Evolutionary conservation across 495 filamentous ascomycete genomes (phyloP).

Genomic region (Zalerion maritima): DNA sequence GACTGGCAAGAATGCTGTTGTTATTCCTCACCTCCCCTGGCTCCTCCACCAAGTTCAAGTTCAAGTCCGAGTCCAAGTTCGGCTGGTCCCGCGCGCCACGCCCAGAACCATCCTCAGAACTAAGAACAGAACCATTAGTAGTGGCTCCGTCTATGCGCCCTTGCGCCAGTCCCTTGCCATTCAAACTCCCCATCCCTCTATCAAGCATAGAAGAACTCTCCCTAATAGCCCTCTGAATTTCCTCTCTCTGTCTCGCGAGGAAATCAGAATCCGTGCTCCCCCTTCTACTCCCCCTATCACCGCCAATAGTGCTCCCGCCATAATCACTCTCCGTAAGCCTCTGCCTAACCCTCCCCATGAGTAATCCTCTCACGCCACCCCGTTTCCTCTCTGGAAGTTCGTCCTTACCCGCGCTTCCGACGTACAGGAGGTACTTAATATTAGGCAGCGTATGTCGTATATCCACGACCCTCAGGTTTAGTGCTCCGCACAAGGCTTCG

Average conservation of each 20-base stretch:
- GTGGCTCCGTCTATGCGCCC: no score
- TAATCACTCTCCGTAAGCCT: conserved; percentile 6
- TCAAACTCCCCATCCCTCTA: conserved; percentile 5
- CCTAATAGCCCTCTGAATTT: conserved; percentile 18
- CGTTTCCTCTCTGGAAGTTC: conserved; percentile 66
- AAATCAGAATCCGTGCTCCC: conserved; percentile 33
- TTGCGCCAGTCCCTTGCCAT: conserved; percentile 2
- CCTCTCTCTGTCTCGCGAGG: conserved; percentile 19
- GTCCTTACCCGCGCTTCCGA: conserved; percentile 61
- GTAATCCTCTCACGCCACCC: conserved; percentile 57
- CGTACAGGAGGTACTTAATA: conserved; percentile 80
- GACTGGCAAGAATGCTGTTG: no score
- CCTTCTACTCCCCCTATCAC: conserved; percentile 26
- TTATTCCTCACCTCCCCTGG: no score
- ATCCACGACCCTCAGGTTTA: conserved; percentile 65
- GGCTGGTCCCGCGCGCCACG: conserved; percentile 3
- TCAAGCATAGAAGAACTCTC: no score
- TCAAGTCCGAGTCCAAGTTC: no score
- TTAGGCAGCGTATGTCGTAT: conserved; percentile 86
- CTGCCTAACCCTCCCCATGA: conserved; percentile 24
- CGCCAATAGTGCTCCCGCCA: conserved; percentile 14
- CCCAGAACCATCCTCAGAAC: conserved; percentile 1
- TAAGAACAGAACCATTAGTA: no score
- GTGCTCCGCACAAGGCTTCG: conserved; percentile 63
- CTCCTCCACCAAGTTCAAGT: no score